A percentile compares a stretch with the other conserved stretches of the same genome.
These are phyloP conservation scores for Leccinum disarticulatum DNA, from an alignment of 768 basidiomycete species.

Conservation along the genomic window DNA sequence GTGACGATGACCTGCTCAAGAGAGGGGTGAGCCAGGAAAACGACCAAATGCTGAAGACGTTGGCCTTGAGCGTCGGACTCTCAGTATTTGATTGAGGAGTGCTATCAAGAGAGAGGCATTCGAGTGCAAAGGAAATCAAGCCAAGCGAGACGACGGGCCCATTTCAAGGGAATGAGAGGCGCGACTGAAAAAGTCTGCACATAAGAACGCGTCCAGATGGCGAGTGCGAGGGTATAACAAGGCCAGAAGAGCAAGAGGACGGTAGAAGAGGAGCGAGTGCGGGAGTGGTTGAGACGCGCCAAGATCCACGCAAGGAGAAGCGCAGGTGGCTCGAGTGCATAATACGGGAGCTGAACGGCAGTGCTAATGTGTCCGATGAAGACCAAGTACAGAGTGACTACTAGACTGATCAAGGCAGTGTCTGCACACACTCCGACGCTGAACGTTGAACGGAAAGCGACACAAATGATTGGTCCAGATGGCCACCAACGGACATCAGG, in stretches of 20 bases:
- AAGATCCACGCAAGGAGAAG: constrained; percentile 49
- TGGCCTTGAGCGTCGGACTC: constrained; percentile 73
- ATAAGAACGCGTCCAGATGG: constrained; percentile 63
- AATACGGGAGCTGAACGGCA: constrained; percentile 49
- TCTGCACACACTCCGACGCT: too few species aligned
- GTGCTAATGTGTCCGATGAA: constrained; percentile 32
- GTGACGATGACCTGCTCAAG: too few species aligned
- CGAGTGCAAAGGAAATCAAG: constrained; percentile 57
- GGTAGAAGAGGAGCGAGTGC: constrained; percentile 68
- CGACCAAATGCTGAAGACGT: constrained; percentile 78
- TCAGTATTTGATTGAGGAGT: constrained; percentile 48
- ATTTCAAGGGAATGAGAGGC: constrained; percentile 46
- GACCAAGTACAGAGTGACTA: constrained; percentile 43
- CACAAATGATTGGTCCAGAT: too few species aligned
- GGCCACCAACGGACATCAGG: too few species aligned
- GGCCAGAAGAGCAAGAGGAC: constrained; percentile 84
- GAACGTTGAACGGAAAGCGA: too few species aligned
- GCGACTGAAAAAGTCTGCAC: constrained; percentile 33
- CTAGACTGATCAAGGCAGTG: constrained; percentile 36
- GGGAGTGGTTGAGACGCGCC: constrained; percentile 68
- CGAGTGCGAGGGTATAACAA: constrained; percentile 47
- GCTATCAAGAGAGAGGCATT: constrained; percentile 66
- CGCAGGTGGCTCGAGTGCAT: constrained; percentile 58
- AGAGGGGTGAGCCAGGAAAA: constrained; percentile 87
- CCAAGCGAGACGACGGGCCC: constrained; percentile 44